phyloP scores from a whole-genome alignment of 2,329 filamentous ascomycete genomes.

The Chrysosporium keratinophilum region DNA sequence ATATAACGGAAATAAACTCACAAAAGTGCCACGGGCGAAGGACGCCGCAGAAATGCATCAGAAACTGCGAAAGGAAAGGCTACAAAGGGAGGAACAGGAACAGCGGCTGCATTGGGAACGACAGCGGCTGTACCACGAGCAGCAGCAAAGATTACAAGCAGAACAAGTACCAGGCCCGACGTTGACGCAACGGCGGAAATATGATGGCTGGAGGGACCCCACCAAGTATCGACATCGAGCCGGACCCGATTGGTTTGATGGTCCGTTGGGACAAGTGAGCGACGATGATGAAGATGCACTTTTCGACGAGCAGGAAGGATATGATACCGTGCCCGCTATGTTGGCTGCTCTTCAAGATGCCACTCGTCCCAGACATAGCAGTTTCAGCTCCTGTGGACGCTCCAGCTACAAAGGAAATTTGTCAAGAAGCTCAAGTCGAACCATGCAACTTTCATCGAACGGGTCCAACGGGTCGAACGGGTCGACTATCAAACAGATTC shows the following conservation, averaged over 20 bases:
- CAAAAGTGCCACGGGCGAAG: constrained; percentile 19
- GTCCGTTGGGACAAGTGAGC: constrained; percentile 24
- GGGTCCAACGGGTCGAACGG: neutral
- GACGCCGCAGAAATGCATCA: constrained; percentile 19
- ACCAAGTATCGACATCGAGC: constrained; percentile 9
- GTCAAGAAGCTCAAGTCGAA: constrained; percentile 12
- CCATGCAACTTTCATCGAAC: constrained; percentile 1
- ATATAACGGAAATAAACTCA: constrained; percentile 21
- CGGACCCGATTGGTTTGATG: constrained; percentile 27
- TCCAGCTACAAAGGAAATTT: constrained; percentile 3
- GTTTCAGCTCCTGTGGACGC: constrained; percentile 2
- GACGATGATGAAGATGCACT: constrained; percentile 21
- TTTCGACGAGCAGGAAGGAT: neutral
- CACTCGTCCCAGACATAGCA: constrained; percentile 3
- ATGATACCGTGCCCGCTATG: constrained; percentile 12
- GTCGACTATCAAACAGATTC: constrained; percentile 5
- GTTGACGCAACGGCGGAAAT: constrained; percentile 10
- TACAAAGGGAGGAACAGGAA: constrained; percentile 9
- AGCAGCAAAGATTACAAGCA: neutral
- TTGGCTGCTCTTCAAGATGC: constrained; percentile 2
- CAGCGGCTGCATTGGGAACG: constrained; percentile 3
- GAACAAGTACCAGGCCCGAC: neutral
- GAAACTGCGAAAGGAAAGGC: constrained; percentile 12
- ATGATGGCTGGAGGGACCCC: constrained; percentile 14
- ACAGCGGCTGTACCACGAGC: constrained; percentile 1